Evolutionary conservation across 768 basidiomycete species (phyloP).

Genomic region (Ramaria sp.): DNA sequence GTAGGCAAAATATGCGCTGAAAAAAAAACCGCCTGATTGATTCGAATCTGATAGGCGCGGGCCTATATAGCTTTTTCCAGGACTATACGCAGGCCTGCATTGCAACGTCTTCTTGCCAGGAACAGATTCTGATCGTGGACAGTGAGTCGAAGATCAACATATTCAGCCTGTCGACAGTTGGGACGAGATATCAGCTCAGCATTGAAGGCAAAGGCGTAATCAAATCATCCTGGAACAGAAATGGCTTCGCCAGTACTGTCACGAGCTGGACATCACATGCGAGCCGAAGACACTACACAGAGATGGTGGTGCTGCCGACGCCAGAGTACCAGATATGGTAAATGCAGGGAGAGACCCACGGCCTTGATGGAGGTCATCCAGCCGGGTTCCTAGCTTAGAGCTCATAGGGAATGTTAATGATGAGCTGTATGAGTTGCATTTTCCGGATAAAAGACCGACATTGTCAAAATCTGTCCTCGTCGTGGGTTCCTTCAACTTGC

Average conservation of each 20-base stretch:
- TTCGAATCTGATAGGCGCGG: slow-evolving; percentile 35
- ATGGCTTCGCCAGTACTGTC: slow-evolving; percentile 47
- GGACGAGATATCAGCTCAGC: slow-evolving; percentile 40
- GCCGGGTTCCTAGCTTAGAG: no score
- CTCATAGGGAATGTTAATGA: no score
- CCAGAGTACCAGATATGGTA: background rate
- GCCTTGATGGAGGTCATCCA: no score
- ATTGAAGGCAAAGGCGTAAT: slow-evolving; percentile 38
- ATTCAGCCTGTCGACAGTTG: slow-evolving; percentile 53
- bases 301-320: slow-evolving; percentile 5
- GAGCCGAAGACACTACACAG: background rate
- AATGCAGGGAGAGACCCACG: no score
- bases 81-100: slow-evolving; percentile 45
- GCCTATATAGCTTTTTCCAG: slow-evolving; percentile 65
- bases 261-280: slow-evolving; percentile 34
- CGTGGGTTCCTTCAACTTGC: no score
- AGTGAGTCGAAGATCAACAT: slow-evolving; percentile 34
- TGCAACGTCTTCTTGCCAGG: slow-evolving; percentile 38
- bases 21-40: background rate
- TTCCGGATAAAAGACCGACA: no score
- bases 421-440: no score
- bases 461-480: no score
- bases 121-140: slow-evolving; percentile 45
- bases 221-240: slow-evolving; percentile 35
- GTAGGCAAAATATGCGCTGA: slow-evolving; percentile 22